phyloP scores from a whole-genome alignment of 768 basidiomycete species.

The Leccinum sublutescens region DNA sequence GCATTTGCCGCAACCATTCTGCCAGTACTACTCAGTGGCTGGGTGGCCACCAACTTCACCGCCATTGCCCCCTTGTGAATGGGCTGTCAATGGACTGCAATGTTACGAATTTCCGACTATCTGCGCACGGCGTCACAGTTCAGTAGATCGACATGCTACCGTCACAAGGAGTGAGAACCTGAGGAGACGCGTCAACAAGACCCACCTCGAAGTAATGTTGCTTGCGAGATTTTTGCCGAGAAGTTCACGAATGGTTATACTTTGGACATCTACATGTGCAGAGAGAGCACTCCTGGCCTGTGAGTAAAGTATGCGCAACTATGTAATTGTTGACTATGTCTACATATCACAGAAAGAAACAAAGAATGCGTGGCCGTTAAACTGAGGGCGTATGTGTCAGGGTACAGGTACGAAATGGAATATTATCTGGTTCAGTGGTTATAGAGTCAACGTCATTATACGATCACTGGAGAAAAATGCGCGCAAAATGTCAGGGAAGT shows the following conservation, averaged over 20 bases:
- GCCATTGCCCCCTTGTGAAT: background rate
- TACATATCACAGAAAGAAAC: background rate
- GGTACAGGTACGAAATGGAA: background rate
- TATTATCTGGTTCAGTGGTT: background rate
- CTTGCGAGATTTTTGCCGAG: background rate
- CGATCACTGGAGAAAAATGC: background rate
- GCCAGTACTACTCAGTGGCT: too few species aligned
- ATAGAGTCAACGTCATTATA: background rate
- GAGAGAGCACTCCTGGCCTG: background rate
- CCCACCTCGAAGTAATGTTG: background rate
- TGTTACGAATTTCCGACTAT: background rate
- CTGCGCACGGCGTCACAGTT: too few species aligned
- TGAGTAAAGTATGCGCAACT: background rate
- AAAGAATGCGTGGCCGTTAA: background rate
- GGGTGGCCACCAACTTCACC: background rate
- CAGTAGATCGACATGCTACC: background rate
- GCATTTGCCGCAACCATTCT: constrained; percentile 1
- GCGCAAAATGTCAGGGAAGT: background rate
- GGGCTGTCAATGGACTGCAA: background rate
- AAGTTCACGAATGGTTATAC: background rate
- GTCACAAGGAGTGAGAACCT: background rate
- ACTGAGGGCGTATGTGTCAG: background rate
- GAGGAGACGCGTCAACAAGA: background rate
- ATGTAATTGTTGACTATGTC: background rate
- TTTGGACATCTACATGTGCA: background rate